Base-by-base conservation (phyloP, 306 rosid genomes). In the Cicer chorassanicum region DNA sequence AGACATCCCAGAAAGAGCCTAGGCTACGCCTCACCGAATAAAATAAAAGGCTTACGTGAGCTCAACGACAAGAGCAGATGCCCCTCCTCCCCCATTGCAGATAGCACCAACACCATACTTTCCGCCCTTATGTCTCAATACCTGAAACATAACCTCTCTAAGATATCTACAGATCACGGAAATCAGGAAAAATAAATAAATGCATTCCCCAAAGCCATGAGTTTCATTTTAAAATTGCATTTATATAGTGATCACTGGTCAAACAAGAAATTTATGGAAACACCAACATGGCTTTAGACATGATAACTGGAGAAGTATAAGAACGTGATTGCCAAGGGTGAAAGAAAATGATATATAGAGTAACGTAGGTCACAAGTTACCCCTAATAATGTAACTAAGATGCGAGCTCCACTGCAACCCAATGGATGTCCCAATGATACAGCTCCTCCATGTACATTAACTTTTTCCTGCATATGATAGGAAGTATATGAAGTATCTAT, bases 401-500 rank as follows among this genome's bases (percentile, higher is more conserved):
- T 89, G 48, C 98, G 96, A 87, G 98, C 98, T 73, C 97, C 98
- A 66, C 98, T 93, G 86, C 98, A 91, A 39, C 97, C 97, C 82
- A 93, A 68, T 4, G 97, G 98, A 62, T 93, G 98, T 60, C 98
- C 98, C 88, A 93, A 79, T 67, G 98, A 89, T 68, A 91, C 97
- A 79, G 92, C 96, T 65, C 98, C 97, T 60, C 98, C 98, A 62
- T 93, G 94, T 4, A 19, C 91, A 53, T 93, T 91, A 63, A 93
- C 82, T 82, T 66, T 91, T 39, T 85, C 96, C 98, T 91, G 86
- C 44, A 83, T 84, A 84, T 71, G 61, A 83, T 76, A 48, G 39
- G 70, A 71, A 87, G 67, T 61, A 16, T 59, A 73, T 18, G 66
- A 74, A 65, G 15, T 45, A 40, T 65, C 44, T 36, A 74, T 55